phyloP scores from a whole-genome alignment of 2,329 filamentous ascomycete species.

The Emmonsia crescens region DNA sequence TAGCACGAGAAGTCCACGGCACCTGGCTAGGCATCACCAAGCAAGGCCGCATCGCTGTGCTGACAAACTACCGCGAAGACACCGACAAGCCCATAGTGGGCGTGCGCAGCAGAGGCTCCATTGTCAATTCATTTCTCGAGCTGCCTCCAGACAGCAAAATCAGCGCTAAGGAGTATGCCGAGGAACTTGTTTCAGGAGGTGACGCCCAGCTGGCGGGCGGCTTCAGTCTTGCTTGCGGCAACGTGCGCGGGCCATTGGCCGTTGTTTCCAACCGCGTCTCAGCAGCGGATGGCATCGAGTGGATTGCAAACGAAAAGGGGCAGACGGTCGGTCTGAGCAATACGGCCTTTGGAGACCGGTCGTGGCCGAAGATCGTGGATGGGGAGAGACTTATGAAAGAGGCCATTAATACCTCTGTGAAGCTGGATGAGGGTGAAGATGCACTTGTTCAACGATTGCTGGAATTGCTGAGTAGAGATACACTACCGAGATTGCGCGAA shows the following conservation, averaged over 20 bases:
- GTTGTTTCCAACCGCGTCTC: conserved; percentile 54
- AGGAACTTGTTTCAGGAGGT: conserved; percentile 43
- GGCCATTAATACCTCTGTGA: conserved; percentile 38
- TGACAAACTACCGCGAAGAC: conserved; percentile 54
- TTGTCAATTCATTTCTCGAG: conserved; percentile 50
- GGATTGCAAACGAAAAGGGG: conserved; percentile 38
- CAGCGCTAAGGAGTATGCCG: conserved; percentile 42
- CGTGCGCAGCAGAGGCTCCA: conserved; percentile 43
- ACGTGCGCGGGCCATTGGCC: conserved; percentile 43
- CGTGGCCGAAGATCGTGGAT: conserved; percentile 51
- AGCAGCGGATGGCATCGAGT: conserved; percentile 39
- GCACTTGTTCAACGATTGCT: conserved; percentile 43
- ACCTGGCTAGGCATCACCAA: conserved; percentile 55
- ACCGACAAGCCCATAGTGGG: conserved; percentile 37
- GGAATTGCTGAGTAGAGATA: conserved; percentile 43
- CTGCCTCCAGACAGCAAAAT: conserved; percentile 30
- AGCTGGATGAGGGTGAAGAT: conserved; percentile 35
- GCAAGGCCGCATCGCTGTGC: conserved; percentile 49
- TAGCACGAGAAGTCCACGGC: conserved; percentile 48
- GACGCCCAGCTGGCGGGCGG: conserved; percentile 47
- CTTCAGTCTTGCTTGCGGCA: conserved; percentile 52
- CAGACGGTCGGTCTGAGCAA: conserved; percentile 53
- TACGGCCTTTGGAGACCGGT: conserved; percentile 46
- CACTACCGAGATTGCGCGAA: conserved; percentile 40
- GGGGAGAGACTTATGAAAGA: conserved; percentile 44